phyloP scores from a whole-genome alignment of 768 basidiomycete species.

The Mycena capillaripes region DNA sequence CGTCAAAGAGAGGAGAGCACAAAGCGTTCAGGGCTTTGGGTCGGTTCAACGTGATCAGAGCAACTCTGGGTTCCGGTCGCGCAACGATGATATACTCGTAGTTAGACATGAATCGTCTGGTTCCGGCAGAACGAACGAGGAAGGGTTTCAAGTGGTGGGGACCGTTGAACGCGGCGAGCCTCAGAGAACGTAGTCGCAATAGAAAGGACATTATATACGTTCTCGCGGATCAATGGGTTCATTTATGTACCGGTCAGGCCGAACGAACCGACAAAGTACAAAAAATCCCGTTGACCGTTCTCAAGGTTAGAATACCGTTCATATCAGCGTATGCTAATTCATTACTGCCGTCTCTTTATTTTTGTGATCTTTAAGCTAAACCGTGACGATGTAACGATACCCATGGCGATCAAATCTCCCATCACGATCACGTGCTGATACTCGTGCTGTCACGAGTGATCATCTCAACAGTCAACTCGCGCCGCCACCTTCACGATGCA shows the following conservation, averaged over 20 bases:
- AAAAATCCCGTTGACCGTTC: no score
- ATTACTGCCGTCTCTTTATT: no score
- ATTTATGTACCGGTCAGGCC: no score
- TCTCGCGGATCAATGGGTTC: not conserved
- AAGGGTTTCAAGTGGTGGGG: constrained; percentile 16
- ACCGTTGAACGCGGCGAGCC: constrained; percentile 8
- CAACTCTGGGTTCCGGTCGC: constrained; percentile 74
- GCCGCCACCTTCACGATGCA: constrained; percentile 8
- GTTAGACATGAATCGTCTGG: constrained; percentile 62
- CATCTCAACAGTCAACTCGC: no score
- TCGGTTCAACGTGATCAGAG: constrained; percentile 90
- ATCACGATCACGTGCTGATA: no score
- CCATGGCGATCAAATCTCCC: no score
- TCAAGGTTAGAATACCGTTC: no score
- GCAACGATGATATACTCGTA: constrained; percentile 81
- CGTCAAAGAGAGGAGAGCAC: constrained; percentile 81
- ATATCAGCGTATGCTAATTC: no score
- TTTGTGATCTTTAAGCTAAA: no score
- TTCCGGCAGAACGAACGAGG: constrained; percentile 9
- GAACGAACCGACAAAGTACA: no score
- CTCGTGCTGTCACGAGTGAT: not conserved
- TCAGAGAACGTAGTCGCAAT: constrained; percentile 13
- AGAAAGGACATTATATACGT: constrained; percentile 6
- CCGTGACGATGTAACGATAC: no score
- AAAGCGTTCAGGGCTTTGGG: constrained; percentile 94